Base-by-base conservation (phyloP, 2,329 filamentous ascomycete genomes). In the Stylonectria norvegica region DNA sequence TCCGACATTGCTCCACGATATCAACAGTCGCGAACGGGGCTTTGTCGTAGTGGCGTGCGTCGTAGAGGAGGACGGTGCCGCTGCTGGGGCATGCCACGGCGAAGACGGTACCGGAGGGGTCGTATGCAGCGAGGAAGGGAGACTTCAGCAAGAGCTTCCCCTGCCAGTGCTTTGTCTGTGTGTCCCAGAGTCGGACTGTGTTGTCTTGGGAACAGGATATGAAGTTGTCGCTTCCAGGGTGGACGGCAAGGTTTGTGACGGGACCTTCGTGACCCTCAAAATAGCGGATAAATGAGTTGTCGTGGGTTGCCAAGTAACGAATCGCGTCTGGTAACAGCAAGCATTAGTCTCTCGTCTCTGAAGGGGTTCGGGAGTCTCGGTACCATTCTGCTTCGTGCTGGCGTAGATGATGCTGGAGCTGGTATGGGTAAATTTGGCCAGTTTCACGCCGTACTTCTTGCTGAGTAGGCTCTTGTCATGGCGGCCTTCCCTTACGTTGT, bases 241-340 rank as follows among this genome's bases (percentile, higher is more conserved):
- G 91, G 48, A 97, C 77, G 2, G 85, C 73, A 19, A 98, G 76
- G 45, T 78, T 85, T 14, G 91, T 97, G 23, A 98, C 93, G 40
- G 83, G 75, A 43, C 79, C 84, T 29, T 86, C 85, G 64, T 98
- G 93, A 35, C 91, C 93, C 46, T 87, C 84, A 62, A 97, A 98
- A 67, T 98, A 98, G 48, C 93, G 86, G 47, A 97, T 86, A 64
- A 95, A 98, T 43, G 85, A 86, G 68, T 97, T 96, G 65, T 97
- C 93, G 66, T 98, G 93, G 10, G 85, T 95, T 41, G 80, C 94
- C 47, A 89, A 85, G 68, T 86, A 96, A 61, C 82, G 84, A 52
- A 86, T 94, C 57, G 81, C 89, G 70, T 91, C 85, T 84, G 42
- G 9, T 15, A 5, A 29, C 19, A 33, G n/a, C 11, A 15, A 12